These are phyloP conservation scores for Neotropicomus parvogracilis DNA, from an alignment of 1,284 basidiomycete genomes.

Conservation along the genomic window DNA sequence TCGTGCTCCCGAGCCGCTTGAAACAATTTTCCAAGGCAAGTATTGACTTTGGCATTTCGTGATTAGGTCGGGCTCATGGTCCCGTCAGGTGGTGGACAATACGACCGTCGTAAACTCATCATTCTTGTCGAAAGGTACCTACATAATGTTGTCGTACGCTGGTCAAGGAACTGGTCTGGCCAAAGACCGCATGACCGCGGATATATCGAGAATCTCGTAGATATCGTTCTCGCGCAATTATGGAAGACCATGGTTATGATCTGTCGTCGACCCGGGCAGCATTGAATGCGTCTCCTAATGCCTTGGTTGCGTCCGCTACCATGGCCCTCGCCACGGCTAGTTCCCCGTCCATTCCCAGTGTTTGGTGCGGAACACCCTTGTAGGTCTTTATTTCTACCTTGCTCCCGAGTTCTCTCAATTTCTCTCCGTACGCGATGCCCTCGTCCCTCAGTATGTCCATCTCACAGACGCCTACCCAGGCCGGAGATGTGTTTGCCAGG, in stretches of 20 bases:
- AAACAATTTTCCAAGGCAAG: slow-evolving; percentile 83
- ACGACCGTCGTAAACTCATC: slow-evolving; percentile 73
- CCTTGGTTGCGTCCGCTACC: slow-evolving; percentile 52
- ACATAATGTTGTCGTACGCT: slow-evolving; percentile 43
- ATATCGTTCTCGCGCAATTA: not conserved
- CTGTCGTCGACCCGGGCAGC: not conserved
- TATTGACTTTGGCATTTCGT: not conserved
- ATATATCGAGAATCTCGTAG: slow-evolving; percentile 32
- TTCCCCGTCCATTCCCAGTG: slow-evolving; percentile 68
- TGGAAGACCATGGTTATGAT: not conserved
- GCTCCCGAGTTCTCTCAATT: slow-evolving; percentile 52
- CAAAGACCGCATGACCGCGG: slow-evolving; percentile 36
- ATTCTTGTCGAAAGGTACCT: slow-evolving; percentile 56
- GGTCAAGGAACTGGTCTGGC: slow-evolving; percentile 31
- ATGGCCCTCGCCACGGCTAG: slow-evolving; percentile 49
- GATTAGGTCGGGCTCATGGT: not conserved
- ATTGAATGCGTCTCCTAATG: slow-evolving; percentile 45
- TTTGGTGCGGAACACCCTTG: slow-evolving; percentile 60
- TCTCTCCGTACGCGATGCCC: slow-evolving; percentile 62
- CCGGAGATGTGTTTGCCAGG: slow-evolving; percentile 48
- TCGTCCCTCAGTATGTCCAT: slow-evolving; percentile 67
- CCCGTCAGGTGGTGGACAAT: slow-evolving; percentile 56
- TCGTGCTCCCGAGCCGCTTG: slow-evolving; percentile 81
- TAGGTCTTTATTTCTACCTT: slow-evolving; percentile 55
- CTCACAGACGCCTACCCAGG: slow-evolving; percentile 65